These are phyloP conservation scores for Solanum virginianum DNA, from an alignment of 257 asterid species.

Conservation along the genomic window DNA sequence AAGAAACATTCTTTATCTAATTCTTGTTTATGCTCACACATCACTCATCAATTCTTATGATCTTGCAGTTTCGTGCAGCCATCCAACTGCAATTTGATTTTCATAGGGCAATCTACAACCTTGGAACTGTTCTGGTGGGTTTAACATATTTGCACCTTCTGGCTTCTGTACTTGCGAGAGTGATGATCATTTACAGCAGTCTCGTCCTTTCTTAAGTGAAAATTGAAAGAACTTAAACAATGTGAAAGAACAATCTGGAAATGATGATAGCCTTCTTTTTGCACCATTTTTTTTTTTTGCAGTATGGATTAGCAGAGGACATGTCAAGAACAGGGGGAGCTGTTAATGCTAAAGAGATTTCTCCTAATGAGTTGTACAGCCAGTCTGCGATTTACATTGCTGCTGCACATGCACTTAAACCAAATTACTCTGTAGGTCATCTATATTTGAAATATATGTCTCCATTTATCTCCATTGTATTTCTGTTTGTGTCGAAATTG, in stretches of 20 bases:
- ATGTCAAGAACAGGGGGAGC: slow-evolving; percentile 86
- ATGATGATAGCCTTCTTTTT: slow-evolving; percentile 8
- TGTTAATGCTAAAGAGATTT: slow-evolving; percentile 48
- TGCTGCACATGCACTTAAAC: slow-evolving; percentile 96
- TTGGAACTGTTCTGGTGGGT: slow-evolving; percentile 98
- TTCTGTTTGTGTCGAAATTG: not conserved
- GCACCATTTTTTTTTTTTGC: slow-evolving; percentile 17
- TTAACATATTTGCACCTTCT: slow-evolving; percentile 3
- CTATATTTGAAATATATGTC: not conserved
- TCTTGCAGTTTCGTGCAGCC: slow-evolving; percentile 88
- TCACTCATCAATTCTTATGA: not conserved
- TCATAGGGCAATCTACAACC: slow-evolving; percentile 98
- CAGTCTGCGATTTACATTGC: slow-evolving; percentile 95
- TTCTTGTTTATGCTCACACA: not conserved
- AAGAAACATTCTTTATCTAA: not conserved
- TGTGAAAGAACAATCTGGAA: not conserved
- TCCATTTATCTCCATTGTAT: not conserved
- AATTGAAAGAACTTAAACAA: not conserved
- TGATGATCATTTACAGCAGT: slow-evolving; percentile 1
- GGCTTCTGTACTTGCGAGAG: not conserved
- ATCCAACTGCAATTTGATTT: slow-evolving; percentile 96
- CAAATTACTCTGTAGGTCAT: slow-evolving; percentile 71
- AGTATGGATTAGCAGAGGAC: slow-evolving; percentile 99
- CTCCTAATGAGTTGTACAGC: slow-evolving; percentile 90
- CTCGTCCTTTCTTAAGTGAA: not conserved